Percentiles rank a stretch among this genome's conserved stretches.
Evolutionary conservation across 208 protist genomes (phyloP).

Genomic region (Crithidia acanthocephali): DNA sequence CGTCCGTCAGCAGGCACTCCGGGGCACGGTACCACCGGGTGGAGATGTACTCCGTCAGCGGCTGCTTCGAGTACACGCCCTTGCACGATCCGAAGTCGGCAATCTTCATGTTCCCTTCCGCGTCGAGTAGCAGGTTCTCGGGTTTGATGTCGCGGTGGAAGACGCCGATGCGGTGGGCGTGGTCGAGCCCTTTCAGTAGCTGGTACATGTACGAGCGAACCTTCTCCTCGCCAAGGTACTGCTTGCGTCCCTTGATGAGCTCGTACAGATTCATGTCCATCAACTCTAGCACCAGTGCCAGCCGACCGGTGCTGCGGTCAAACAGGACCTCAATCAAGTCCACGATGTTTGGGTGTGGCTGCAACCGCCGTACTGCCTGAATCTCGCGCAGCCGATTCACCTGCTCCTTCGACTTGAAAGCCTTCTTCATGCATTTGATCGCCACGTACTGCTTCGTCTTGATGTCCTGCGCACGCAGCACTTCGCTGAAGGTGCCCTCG

Average conservation of each 20-base stretch:
- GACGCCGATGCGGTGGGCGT: slow-evolving; percentile 91
- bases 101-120: slow-evolving; percentile 81
- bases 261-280: slow-evolving; percentile 99
- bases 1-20: slow-evolving; percentile 91
- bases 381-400: slow-evolving; percentile 98
- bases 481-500: slow-evolving; percentile 98
- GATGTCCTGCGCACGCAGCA: slow-evolving; percentile 95
- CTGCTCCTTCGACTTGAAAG: slow-evolving; percentile 93
- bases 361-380: slow-evolving; percentile 91
- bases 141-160: slow-evolving; percentile 98
- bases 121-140: slow-evolving; percentile 96
- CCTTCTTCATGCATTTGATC: slow-evolving; percentile 98
- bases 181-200: slow-evolving; percentile 91
- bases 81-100: slow-evolving; percentile 94
- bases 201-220: slow-evolving; percentile 91
- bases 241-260: slow-evolving; percentile 90
- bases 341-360: slow-evolving; percentile 96
- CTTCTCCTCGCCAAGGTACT: slow-evolving; percentile 90
- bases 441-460: slow-evolving; percentile 93
- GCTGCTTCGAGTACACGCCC: slow-evolving; percentile 77
- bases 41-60: slow-evolving; percentile 94
- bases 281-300: slow-evolving; percentile 98
- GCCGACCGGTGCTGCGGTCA: slow-evolving; percentile 86
- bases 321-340: slow-evolving; percentile 96
- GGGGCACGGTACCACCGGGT: slow-evolving; percentile 95